Evolutionary conservation across 805 yeast species (phyloP), one percentile per base, ranked within the genome.

Genomic region (Candida vaughaniae): DNA sequence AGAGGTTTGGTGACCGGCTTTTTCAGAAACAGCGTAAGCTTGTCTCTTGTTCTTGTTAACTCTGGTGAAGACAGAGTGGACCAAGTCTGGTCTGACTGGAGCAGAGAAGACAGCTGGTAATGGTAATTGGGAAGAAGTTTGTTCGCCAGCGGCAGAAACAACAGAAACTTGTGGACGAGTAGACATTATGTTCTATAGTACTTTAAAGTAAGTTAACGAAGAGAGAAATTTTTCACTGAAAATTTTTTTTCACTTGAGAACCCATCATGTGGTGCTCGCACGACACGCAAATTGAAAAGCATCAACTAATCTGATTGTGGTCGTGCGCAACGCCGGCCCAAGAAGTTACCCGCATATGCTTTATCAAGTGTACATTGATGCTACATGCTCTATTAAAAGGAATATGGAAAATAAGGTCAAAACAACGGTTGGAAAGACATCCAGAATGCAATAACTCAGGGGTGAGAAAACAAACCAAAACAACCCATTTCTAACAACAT

Each of bases 11-110:
- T 88, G 95, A 80, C 99, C 99, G 67, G 99, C 99, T 78, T 89
- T 86, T 71, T 82, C 89, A 62, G 98, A 84, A 62, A 93, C 99
- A 71, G 99, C 96, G 85, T 93, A 93, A 75, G 99, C 97, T 80
- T 93, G 99, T 78, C 99, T 89, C 89, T 91, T 91, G 96, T 93
- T 93, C 93, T 93, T 93, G 95, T 90, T 90, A 62, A 93, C 88
- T 70, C 90, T 85, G 71, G 90, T 86, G 85, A 89, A 93, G 62
- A 93, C 99, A 69, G 96, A 76, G 89, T 90, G 99, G 70, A 93
- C 97, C 67, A 93, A 79, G 72, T 93, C 99, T 68, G 96, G 91
- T 82, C 99, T 90, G 81, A 93, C 95, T 73, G 99, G 99, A 68
- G 99, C 96, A 75, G 88, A 73, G 86, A 93, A 93, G 67, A 93